These are phyloP conservation scores for Clavariopsis aquatica DNA, from an alignment of 495 filamentous ascomycete species.

Conservation along the genomic window DNA sequence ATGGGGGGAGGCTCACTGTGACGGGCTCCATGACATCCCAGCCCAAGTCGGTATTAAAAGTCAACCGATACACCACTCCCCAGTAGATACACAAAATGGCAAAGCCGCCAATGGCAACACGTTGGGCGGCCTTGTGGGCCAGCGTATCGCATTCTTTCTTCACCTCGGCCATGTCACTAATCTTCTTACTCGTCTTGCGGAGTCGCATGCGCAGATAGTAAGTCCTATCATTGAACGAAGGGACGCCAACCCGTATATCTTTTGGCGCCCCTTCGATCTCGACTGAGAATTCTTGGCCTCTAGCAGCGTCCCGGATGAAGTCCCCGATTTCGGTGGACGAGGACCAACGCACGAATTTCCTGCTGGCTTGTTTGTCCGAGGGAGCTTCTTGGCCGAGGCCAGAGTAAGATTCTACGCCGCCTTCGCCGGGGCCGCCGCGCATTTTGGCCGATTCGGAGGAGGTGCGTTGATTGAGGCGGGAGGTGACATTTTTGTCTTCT, in stretches of 20 bases:
- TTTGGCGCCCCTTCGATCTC: slow-evolving; percentile 71
- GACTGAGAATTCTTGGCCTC: slow-evolving; percentile 79
- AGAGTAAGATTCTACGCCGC: slow-evolving; percentile 62
- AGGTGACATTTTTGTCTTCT: neutral
- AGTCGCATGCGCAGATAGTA: slow-evolving; percentile 78
- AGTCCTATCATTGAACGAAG: slow-evolving; percentile 85
- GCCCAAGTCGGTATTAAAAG: slow-evolving; percentile 75
- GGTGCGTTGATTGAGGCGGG: slow-evolving; percentile 30
- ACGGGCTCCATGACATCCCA: slow-evolving; percentile 95
- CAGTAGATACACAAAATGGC: slow-evolving; percentile 73
- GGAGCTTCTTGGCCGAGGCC: slow-evolving; percentile 58
- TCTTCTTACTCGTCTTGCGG: slow-evolving; percentile 65
- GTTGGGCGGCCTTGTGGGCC: slow-evolving; percentile 74
- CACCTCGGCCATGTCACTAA: slow-evolving; percentile 66
- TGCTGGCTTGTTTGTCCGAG: slow-evolving; percentile 41
- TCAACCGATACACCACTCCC: slow-evolving; percentile 73
- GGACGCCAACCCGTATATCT: slow-evolving; percentile 77
- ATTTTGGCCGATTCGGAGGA: slow-evolving; percentile 24
- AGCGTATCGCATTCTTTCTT: slow-evolving; percentile 80
- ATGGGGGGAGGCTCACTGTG: slow-evolving; percentile 49
- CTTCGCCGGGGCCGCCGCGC: slow-evolving; percentile 50
- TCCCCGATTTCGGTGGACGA: slow-evolving; percentile 87
- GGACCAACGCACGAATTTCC: slow-evolving; percentile 85
- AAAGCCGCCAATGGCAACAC: slow-evolving; percentile 79
- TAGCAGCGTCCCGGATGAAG: slow-evolving; percentile 89